These are phyloP conservation scores for Populus ilicifolia DNA, from an alignment of 345 rosid species.

Conservation along the genomic window DNA sequence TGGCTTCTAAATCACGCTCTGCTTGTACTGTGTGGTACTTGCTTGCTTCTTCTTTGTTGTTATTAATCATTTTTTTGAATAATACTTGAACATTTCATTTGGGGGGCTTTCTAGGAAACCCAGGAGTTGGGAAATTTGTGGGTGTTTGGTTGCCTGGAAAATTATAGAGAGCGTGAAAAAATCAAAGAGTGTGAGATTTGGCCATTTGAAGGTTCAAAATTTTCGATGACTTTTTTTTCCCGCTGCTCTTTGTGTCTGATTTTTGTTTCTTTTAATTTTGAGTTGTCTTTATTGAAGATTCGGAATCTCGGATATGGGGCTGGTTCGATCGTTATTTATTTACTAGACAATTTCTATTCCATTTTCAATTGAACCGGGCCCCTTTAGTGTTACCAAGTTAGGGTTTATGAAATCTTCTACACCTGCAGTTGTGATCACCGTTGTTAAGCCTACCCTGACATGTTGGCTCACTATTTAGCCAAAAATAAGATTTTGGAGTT, in stretches of 20 bases:
- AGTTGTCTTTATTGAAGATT: neutral
- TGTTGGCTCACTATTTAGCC: too few relatives aligned
- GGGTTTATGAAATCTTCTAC: too few relatives aligned
- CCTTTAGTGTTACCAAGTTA: too few relatives aligned
- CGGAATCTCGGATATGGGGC: too few relatives aligned
- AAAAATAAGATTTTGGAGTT: too few relatives aligned
- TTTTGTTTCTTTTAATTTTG: neutral
- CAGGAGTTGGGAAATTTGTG: conserved; percentile 5
- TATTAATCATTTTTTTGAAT: conserved; percentile 25
- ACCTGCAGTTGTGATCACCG: too few relatives aligned
- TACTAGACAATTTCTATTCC: too few relatives aligned
- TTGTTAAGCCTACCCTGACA: too few relatives aligned
- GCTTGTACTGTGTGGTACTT: conserved; percentile 68
- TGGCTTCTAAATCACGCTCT: conserved; percentile 81
- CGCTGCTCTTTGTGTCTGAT: neutral
- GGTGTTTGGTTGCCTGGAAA: conserved; percentile 19
- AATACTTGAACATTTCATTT: neutral
- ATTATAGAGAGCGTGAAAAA: conserved; percentile 3
- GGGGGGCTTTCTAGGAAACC: neutral
- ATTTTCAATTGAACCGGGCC: too few relatives aligned
- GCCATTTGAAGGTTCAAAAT: neutral
- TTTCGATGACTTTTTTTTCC: neutral
- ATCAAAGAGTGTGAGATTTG: neutral
- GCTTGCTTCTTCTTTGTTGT: conserved; percentile 21
- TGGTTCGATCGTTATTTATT: too few relatives aligned